Evolutionary conservation across 176 grass and related monocot species (phyloP), one percentile per base, ranked within the genome.

Genomic region (Rhynchospora breviuscula): DNA sequence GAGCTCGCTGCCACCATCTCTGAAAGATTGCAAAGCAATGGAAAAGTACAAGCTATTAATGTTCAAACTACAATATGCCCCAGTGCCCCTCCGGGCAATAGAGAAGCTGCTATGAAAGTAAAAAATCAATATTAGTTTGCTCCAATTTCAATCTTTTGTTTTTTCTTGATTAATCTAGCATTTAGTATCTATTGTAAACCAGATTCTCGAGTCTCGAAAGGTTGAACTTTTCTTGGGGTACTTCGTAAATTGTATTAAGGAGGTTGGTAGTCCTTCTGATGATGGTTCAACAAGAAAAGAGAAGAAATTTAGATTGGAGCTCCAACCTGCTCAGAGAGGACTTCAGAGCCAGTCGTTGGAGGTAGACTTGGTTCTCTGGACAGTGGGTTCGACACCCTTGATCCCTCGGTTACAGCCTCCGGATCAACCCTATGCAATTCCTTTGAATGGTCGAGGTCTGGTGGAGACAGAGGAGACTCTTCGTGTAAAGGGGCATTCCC

Each of bases 381-480:
- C 93, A 59, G 96, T 99, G 56, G 96, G 96, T 18, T 95, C 91
- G 57, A 83, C 90, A 67, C 88, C 93, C 90, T 71, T 90, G n/a
- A 87, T 99, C 85, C 86, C 91, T 33, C 91, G 80, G 51, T 54
- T 99, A 72, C 86, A 92, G 33, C 89, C 93, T 83, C 86, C 86
- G 47, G 86, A 95, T 82, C 87, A 86, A 14, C 88, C 80, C 0
- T 79, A 73, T 75, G 89, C 87, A 44, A 86, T 99, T 84, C 93
- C 93, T 29, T 68, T 99, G 72, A 99, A 95, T 88, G 93, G 93
- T 25, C 84, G 88, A 57, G 96, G 96, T 0, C 91, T 95, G 84
- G 93, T 94, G 23, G 96, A 99, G 91, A 95, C 93, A 61, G 93
- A 93, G 85, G 93, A 99, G 86, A 95, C 96, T 45, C 89, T 99